Evolutionary conservation across 345 rosid genomes (phyloP).

Genomic region (Populus ilicifolia): DNA sequence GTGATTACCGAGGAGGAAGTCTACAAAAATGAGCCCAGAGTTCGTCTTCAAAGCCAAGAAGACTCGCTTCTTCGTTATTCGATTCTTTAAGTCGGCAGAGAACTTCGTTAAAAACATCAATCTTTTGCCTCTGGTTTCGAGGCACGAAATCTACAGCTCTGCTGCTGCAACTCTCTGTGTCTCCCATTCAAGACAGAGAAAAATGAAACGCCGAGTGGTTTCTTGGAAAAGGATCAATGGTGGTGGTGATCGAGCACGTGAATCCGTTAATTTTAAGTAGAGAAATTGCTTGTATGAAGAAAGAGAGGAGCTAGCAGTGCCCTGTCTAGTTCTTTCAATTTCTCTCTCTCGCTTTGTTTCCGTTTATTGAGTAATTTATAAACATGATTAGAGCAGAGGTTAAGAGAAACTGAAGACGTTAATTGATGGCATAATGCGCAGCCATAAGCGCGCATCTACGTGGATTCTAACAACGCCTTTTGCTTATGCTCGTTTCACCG

Average conservation of each 20-base stretch:
- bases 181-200: slow-evolving; percentile 32
- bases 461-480: slow-evolving; percentile 44
- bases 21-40: slow-evolving; percentile 59
- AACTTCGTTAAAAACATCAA: slow-evolving; percentile 43
- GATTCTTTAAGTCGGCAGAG: slow-evolving; percentile 45
- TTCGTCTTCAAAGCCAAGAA: slow-evolving; percentile 52
- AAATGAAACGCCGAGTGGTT: background rate
- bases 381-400: background rate
- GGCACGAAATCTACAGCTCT: slow-evolving; percentile 40
- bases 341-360: background rate
- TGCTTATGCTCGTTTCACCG: slow-evolving; percentile 34
- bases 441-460: slow-evolving; percentile 41
- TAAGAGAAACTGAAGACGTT: slow-evolving; percentile 10
- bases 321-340: background rate
- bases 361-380: background rate
- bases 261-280: background rate
- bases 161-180: slow-evolving; percentile 53
- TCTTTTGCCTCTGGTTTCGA: slow-evolving; percentile 43
- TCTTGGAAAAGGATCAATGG: background rate
- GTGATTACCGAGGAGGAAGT: slow-evolving; percentile 46
- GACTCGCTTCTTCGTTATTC: slow-evolving; percentile 30
- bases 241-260: background rate
- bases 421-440: slow-evolving; percentile 40
- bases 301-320: background rate
- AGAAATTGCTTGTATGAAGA: background rate